These are phyloP conservation scores for Cladosporium halotolerans DNA, from an alignment of 2,329 filamentous ascomycete genomes.

Conservation along the genomic window DNA sequence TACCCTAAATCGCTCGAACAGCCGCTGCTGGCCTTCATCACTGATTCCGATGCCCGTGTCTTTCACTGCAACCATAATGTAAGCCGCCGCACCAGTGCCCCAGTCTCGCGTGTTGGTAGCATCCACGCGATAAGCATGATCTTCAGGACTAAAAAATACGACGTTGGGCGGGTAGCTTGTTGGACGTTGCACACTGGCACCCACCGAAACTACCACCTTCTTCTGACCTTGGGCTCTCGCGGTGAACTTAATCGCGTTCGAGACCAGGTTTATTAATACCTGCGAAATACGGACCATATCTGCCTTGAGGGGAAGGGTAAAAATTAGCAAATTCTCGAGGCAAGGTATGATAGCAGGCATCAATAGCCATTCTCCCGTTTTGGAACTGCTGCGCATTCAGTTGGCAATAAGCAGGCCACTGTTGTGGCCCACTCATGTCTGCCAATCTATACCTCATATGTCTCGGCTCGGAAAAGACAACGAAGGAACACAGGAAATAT, in stretches of 20 bases:
- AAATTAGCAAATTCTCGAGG: neutral
- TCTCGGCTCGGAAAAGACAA: too few relatives aligned
- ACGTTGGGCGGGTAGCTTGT: slow-evolving; percentile 39
- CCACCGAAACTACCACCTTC: slow-evolving; percentile 17
- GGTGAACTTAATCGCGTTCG: slow-evolving; percentile 44
- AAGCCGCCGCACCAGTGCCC: slow-evolving; percentile 34
- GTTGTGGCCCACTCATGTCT: too few relatives aligned
- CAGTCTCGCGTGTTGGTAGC: slow-evolving; percentile 37
- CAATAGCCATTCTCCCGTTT: too few relatives aligned
- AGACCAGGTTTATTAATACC: slow-evolving; percentile 39
- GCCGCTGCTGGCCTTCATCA: slow-evolving; percentile 33
- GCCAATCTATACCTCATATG: too few relatives aligned
- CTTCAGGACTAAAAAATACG: slow-evolving; percentile 37
- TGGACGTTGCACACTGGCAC: slow-evolving; percentile 25
- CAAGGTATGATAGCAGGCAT: neutral
- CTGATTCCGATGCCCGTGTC: slow-evolving; percentile 39
- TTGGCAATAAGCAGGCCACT: too few relatives aligned
- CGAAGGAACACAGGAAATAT: too few relatives aligned
- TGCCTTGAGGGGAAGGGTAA: neutral
- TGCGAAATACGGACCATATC: slow-evolving; percentile 21
- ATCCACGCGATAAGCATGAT: slow-evolving; percentile 34
- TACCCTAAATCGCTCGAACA: slow-evolving; percentile 40
- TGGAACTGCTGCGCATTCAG: too few relatives aligned
- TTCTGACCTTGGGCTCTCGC: slow-evolving; percentile 25
- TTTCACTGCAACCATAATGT: slow-evolving; percentile 39